Conservation (phyloP, 2,329 filamentous ascomycete species). For the Aureobasidium sp. region DNA sequence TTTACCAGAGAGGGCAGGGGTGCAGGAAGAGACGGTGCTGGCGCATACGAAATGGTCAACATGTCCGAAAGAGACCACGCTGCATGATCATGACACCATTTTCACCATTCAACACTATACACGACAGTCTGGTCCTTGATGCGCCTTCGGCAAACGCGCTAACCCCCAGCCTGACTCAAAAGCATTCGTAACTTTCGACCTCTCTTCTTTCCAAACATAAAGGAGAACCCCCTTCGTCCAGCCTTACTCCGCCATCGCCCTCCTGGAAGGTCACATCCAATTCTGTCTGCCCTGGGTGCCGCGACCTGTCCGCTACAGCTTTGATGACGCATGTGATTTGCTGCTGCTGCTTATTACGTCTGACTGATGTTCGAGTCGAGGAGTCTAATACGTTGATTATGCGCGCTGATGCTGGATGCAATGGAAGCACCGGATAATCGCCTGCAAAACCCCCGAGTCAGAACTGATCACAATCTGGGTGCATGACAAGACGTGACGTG, state of each 20-base stretch:
- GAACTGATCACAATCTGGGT: background rate
- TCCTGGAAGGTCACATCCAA: constrained; percentile 23
- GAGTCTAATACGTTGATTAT: constrained; percentile 11
- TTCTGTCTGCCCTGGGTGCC: background rate
- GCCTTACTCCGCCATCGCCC: constrained; percentile 28
- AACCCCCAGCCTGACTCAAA: constrained; percentile 16
- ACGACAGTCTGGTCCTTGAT: background rate
- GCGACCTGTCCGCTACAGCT: background rate
- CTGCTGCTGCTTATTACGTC: background rate
- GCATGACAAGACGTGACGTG: constrained; percentile 12
- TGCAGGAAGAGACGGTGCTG: constrained; percentile 39
- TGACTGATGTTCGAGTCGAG: background rate
- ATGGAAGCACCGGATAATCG: constrained; percentile 24
- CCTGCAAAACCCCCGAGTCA: constrained; percentile 17
- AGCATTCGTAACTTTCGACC: constrained; percentile 31
- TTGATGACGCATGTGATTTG: constrained; percentile 3
- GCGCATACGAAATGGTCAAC: constrained; percentile 43
- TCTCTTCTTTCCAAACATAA: constrained; percentile 30
- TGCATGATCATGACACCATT: background rate
- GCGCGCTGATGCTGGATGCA: constrained; percentile 24
- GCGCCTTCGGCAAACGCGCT: background rate
- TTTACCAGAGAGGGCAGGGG: constrained; percentile 34
- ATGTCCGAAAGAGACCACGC: constrained; percentile 30
- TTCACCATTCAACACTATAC: background rate
- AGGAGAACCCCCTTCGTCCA: constrained; percentile 24